phyloP scores from a whole-genome alignment of 2,329 filamentous ascomycete genomes.

The Dactylonectria macrodidyma region DNA sequence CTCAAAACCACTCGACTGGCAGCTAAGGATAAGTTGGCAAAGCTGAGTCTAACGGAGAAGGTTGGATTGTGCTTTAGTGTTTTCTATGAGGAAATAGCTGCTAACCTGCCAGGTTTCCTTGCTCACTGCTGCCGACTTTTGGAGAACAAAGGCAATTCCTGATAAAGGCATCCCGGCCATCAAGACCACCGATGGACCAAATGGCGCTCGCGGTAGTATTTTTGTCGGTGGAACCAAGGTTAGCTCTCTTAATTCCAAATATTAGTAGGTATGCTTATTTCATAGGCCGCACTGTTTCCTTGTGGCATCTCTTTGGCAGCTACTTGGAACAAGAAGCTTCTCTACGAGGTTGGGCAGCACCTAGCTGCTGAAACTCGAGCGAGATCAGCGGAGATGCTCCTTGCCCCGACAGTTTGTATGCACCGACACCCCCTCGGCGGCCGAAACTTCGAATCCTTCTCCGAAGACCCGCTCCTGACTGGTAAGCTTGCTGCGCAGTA shows the following conservation, averaged over 20 bases:
- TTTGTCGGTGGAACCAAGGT: constrained; percentile 78
- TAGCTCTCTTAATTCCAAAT: constrained; percentile 30
- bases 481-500: constrained; percentile 81
- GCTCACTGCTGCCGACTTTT: constrained; percentile 76
- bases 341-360: constrained; percentile 78
- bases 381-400: constrained; percentile 80
- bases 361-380: constrained; percentile 81
- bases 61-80: constrained; percentile 49
- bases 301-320: constrained; percentile 85
- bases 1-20: constrained; percentile 57
- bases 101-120: constrained; percentile 65
- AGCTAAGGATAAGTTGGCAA: constrained; percentile 65
- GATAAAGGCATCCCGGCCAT: constrained; percentile 75
- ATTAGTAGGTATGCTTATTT: background rate
- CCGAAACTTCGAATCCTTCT: constrained; percentile 89
- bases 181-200: constrained; percentile 79
- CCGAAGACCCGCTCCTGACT: constrained; percentile 84
- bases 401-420: constrained; percentile 86
- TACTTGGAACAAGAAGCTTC: constrained; percentile 82
- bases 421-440: constrained; percentile 88
- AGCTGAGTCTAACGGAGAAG: constrained; percentile 72
- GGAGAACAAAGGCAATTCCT: constrained; percentile 76
- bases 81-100: background rate
- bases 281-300: constrained; percentile 81
- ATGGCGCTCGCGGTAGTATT: constrained; percentile 77